A percentile compares a stretch with the other conserved stretches of the same genome.
Evolutionary conservation across 2,329 filamentous ascomycete genomes (phyloP).

Genomic region (Cytospora piceicola): DNA sequence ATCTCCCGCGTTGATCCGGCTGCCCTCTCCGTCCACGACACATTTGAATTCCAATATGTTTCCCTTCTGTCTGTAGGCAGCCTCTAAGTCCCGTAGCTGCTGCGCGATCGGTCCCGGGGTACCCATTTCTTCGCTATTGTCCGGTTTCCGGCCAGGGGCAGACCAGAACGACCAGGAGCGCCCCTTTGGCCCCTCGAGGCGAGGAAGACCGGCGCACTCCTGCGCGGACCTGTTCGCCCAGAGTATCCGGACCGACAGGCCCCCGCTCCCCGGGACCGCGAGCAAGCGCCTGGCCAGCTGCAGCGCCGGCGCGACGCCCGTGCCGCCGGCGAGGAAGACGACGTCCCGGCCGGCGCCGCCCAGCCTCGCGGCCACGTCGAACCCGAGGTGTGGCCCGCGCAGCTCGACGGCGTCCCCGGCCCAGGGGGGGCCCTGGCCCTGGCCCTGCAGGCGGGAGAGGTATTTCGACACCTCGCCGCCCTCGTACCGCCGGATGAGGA

Average conservation of each 20-base stretch:
- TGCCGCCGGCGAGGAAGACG: conserved; percentile 88
- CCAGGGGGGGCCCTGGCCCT: neutral
- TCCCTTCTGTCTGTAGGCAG: conserved; percentile 52
- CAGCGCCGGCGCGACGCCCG: conserved; percentile 87
- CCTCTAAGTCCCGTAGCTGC: conserved; percentile 62
- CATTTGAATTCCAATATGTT: conserved; percentile 66
- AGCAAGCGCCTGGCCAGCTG: conserved; percentile 73
- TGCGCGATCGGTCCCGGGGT: conserved; percentile 57
- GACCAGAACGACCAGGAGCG: conserved; percentile 32
- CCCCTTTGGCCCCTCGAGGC: neutral
- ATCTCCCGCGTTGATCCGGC: conserved; percentile 60
- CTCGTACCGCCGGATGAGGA: conserved; percentile 78
- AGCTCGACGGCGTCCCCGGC: conserved; percentile 70
- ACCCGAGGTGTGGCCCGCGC: conserved; percentile 77
- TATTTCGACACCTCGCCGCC: conserved; percentile 88
- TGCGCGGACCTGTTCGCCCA: conserved; percentile 77
- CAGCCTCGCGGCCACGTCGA: conserved; percentile 48
- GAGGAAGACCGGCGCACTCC: conserved; percentile 63
- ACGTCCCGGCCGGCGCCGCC: conserved; percentile 51
- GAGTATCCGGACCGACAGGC: conserved; percentile 66
- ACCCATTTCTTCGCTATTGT: conserved; percentile 29
- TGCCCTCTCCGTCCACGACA: conserved; percentile 80
- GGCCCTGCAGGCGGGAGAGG: conserved; percentile 61
- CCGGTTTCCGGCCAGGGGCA: conserved; percentile 39
- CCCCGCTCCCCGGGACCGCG: conserved; percentile 32